These are phyloP conservation scores for Taiozyma sp. DNA, from an alignment of 1,139 yeast genomes.

Conservation along the genomic window DNA sequence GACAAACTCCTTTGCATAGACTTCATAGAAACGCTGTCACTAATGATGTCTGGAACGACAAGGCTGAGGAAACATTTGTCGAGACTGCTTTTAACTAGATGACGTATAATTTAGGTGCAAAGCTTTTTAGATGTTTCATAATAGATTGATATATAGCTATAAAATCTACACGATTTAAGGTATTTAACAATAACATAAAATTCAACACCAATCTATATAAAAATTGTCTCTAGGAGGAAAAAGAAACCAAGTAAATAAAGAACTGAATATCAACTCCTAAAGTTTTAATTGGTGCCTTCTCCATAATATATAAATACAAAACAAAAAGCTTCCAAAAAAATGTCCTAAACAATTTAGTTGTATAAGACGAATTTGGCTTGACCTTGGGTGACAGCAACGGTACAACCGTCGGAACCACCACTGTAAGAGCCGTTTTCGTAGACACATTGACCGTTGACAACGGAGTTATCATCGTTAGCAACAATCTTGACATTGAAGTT, in stretches of 20 bases:
- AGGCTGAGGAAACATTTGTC: slow-evolving; percentile 44
- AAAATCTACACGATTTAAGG: not conserved
- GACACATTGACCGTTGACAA: slow-evolving; percentile 55
- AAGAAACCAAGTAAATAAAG: not conserved
- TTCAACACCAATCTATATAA: slow-evolving; percentile 27
- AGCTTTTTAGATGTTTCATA: not conserved
- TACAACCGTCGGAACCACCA: slow-evolving; percentile 76
- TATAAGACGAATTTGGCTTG: slow-evolving; percentile 66
- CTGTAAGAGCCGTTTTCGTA: slow-evolving; percentile 61
- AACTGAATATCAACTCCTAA: not conserved
- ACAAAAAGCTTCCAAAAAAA: not conserved
- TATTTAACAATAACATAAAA: not conserved
- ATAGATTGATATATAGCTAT: not conserved
- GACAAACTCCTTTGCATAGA: slow-evolving; percentile 47
- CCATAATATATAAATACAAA: not conserved
- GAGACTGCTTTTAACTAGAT: slow-evolving; percentile 13
- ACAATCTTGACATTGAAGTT: slow-evolving; percentile 69
- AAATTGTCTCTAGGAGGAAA: not conserved
- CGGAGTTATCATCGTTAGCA: slow-evolving; percentile 45
- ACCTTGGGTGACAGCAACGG: slow-evolving; percentile 67
- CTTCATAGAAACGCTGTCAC: slow-evolving; percentile 55
- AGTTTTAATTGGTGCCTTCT: not conserved
- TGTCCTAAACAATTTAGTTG: slow-evolving; percentile 9
- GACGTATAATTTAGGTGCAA: not conserved
- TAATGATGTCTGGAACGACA: slow-evolving; percentile 53